Evolutionary conservation across 345 rosid species (phyloP).

Genomic region (Brassica juncea): DNA sequence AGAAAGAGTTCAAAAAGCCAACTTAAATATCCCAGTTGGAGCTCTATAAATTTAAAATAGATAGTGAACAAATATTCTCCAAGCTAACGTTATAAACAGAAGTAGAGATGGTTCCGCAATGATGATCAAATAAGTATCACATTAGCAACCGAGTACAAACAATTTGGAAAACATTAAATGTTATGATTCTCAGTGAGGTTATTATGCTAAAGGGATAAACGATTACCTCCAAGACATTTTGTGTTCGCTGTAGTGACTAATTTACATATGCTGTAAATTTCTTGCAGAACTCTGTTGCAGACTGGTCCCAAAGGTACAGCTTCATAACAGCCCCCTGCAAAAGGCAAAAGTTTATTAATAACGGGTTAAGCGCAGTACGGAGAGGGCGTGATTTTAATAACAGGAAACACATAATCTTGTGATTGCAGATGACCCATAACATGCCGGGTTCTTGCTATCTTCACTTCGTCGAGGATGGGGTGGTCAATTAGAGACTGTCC

Average conservation of each 20-base stretch:
- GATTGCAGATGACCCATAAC: not conserved
- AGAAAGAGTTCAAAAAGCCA: no score
- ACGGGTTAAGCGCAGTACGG: not conserved
- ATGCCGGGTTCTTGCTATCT: not conserved
- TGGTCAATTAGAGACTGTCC: not conserved
- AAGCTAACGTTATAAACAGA: no score
- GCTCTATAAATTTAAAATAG: no score
- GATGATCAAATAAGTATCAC: no score
- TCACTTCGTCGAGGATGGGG: not conserved
- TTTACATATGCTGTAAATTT: not conserved
- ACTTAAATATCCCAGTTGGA: no score
- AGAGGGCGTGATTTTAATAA: not conserved
- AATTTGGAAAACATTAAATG: no score
- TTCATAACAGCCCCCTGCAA: not conserved
- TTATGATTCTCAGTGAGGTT: no score
- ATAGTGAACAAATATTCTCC: no score
- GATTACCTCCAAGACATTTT: not conserved
- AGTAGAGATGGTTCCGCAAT: no score
- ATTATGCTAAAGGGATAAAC: not conserved
- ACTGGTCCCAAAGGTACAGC: not conserved
- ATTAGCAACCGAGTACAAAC: no score
- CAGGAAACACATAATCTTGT: not conserved
- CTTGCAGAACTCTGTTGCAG: not conserved
- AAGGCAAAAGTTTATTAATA: not conserved
- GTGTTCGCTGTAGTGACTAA: no score